Percentiles rank a stretch among this genome's conserved stretches.
phyloP scores from a whole-genome alignment of 2,329 filamentous ascomycete species.

The Camillea tinctor region DNA sequence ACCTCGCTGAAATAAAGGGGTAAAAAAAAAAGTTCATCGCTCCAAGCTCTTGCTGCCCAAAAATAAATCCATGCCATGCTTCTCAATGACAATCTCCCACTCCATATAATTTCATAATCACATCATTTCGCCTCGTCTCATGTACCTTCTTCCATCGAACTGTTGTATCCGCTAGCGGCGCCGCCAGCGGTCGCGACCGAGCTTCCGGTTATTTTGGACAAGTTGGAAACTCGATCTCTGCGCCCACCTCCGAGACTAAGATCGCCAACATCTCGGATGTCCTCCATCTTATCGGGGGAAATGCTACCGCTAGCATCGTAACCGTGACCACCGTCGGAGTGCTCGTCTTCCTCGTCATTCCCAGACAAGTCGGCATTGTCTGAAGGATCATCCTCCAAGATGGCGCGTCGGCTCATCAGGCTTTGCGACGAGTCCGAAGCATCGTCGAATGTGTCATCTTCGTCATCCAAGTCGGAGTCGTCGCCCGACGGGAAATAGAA shows the following conservation, averaged over 20 bases:
- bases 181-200: conserved; percentile 71
- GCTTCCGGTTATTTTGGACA: conserved; percentile 85
- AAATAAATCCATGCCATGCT: background rate
- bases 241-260: conserved; percentile 63
- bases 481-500: conserved; percentile 51
- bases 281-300: conserved; percentile 66
- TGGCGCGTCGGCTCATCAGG: conserved; percentile 21
- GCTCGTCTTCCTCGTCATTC: conserved; percentile 79
- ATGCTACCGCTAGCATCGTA: conserved; percentile 71
- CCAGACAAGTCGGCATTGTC: conserved; percentile 73
- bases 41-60: background rate
- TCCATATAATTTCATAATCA: background rate
- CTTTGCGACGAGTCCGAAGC: conserved; percentile 17
- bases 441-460: conserved; percentile 13
- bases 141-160: conserved; percentile 63
- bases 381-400: conserved; percentile 63
- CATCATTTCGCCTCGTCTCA: no score
- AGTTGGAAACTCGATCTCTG: conserved; percentile 68
- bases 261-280: conserved; percentile 74
- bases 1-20: background rate
- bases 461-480: conserved; percentile 25
- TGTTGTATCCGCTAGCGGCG: conserved; percentile 70
- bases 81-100: background rate
- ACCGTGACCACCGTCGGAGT: conserved; percentile 70
- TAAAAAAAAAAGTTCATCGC: background rate